A percentile compares a stretch with the other conserved stretches of the same genome.
Evolutionary conservation across 441 rosid species (phyloP).

Genomic region (Kokia cookei): DNA sequence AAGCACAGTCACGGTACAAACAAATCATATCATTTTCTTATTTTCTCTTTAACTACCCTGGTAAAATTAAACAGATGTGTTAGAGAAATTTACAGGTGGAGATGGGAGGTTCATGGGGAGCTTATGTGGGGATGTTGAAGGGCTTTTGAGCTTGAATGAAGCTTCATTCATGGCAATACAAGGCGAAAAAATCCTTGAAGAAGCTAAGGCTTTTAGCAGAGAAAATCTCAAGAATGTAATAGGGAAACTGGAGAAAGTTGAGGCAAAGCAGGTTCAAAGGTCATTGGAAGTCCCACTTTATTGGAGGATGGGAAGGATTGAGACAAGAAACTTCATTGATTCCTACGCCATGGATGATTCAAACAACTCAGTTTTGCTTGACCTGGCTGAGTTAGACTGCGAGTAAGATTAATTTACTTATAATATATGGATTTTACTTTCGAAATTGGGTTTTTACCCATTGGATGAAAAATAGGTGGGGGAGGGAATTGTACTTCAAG

Average conservation of each 20-base stretch:
- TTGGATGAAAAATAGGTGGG: neutral
- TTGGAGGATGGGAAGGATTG: neutral
- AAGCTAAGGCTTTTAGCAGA: neutral
- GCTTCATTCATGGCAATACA: neutral
- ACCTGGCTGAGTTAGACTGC: slow-evolving; percentile 3
- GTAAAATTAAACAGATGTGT: slow-evolving; percentile 7
- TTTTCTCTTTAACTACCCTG: neutral
- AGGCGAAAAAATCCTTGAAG: neutral
- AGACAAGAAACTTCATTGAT: neutral
- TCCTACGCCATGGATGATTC: neutral
- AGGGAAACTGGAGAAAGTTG: neutral
- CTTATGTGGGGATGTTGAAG: neutral
- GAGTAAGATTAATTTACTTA: neutral
- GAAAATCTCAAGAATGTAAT: neutral
- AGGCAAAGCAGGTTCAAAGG: neutral
- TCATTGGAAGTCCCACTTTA: slow-evolving; percentile 1
- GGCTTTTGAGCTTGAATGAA: neutral
- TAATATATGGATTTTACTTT: neutral
- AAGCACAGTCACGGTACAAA: too few species aligned
- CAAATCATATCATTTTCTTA: neutral
- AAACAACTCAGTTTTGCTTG: neutral
- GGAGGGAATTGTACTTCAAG: slow-evolving; percentile 6
- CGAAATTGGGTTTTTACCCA: neutral
- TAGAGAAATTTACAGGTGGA: slow-evolving; percentile 11
- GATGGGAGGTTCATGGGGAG: slow-evolving; percentile 11